Percentiles rank a stretch among this genome's conserved stretches.
phyloP scores from a whole-genome alignment of 306 rosid species.

The Casuarina glauca region DNA sequence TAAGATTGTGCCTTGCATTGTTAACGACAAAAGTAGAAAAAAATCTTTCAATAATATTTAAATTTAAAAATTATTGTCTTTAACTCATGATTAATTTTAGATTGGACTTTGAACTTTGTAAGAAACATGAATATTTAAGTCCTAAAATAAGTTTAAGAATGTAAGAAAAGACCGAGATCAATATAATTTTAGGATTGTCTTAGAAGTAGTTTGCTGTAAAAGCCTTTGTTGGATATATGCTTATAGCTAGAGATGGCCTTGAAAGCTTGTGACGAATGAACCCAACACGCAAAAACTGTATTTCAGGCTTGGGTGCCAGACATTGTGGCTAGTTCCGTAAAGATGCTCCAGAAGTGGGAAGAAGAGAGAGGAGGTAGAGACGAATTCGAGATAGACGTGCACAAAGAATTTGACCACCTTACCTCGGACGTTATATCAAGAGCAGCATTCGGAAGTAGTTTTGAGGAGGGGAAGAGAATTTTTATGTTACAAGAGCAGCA shows the following conservation, averaged over 20 bases:
- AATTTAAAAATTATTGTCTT: no score
- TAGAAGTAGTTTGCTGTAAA: no score
- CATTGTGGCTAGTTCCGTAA: constrained; percentile 29
- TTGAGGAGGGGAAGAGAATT: constrained; percentile 53
- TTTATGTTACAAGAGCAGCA: constrained; percentile 51
- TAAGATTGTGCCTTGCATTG: no score
- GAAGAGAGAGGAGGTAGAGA: constrained; percentile 34
- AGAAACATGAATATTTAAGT: no score
- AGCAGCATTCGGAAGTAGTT: constrained; percentile 60
- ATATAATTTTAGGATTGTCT: no score
- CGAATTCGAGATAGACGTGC: constrained; percentile 55
- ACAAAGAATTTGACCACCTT: constrained; percentile 33
- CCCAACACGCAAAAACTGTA: not conserved
- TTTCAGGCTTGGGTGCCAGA: constrained; percentile 48
- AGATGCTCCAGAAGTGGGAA: constrained; percentile 48
- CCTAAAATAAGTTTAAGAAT: no score
- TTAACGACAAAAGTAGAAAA: no score
- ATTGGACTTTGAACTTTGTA: no score
- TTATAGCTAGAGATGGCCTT: not conserved
- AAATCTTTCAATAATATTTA: no score
- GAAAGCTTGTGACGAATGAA: constrained; percentile 27
- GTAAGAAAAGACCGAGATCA: no score
- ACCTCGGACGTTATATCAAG: constrained; percentile 44
- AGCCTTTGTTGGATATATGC: no score
- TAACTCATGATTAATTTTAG: no score